These are phyloP conservation scores for Aeminium ludgeri DNA, from an alignment of 495 filamentous ascomycete genomes.

Conservation along the genomic window DNA sequence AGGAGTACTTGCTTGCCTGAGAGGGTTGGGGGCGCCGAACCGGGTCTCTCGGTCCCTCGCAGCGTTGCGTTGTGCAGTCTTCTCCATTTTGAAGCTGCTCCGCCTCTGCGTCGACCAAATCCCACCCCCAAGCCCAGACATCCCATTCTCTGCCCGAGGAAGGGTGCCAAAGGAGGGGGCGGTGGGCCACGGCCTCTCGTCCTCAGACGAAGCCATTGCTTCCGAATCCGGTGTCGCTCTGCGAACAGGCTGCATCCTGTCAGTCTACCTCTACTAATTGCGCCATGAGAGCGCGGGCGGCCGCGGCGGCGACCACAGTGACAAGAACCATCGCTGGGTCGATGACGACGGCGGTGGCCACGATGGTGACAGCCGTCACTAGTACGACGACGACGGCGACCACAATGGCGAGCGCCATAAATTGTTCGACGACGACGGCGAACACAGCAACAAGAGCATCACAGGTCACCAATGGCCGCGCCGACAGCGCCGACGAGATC, in stretches of 20 bases:
- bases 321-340: too few relatives aligned
- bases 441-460: too few relatives aligned
- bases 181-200: conserved; percentile 36
- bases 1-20: conserved; percentile 16
- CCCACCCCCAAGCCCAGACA: conserved; percentile 10
- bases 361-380: too few relatives aligned
- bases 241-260: conserved; percentile 26
- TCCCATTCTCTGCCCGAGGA: conserved; percentile 11
- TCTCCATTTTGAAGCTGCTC: conserved; percentile 14
- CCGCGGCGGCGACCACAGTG: too few relatives aligned
- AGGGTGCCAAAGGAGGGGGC: conserved; percentile 15
- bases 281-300: too few relatives aligned
- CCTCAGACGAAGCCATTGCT: conserved; percentile 80
- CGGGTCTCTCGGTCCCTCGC: conserved; percentile 7
- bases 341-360: too few relatives aligned
- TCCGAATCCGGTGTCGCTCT: conserved; percentile 86
- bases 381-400: too few relatives aligned
- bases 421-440: too few relatives aligned
- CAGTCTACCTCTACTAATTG: too few relatives aligned
- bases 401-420: too few relatives aligned
- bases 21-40: not conserved
- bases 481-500: too few relatives aligned
- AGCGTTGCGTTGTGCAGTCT: conserved; percentile 14
- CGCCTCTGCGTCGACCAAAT: conserved; percentile 15
- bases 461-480: too few relatives aligned